Conservation (phyloP, 2,329 filamentous ascomycete genomes). For the Ophiosphaerella narmari region DNA sequence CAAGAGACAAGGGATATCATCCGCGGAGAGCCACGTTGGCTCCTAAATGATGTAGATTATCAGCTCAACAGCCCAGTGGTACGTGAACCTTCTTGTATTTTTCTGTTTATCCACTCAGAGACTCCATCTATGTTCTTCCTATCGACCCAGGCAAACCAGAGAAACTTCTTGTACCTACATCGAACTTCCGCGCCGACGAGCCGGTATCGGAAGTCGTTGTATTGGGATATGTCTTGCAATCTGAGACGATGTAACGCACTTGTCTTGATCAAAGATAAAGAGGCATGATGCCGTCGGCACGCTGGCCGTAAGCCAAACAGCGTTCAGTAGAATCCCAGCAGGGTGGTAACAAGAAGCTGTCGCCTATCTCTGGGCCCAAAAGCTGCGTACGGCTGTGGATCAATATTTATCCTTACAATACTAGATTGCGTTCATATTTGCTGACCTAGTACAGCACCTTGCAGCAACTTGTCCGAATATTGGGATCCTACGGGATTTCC, state of each 20-base stretch:
- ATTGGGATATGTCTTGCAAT: conserved; percentile 17
- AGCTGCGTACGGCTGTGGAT: conserved; percentile 26
- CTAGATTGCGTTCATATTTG: conserved; percentile 32
- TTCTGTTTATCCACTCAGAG: conserved; percentile 24
- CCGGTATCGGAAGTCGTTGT: conserved; percentile 34
- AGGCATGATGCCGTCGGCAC: conserved; percentile 32
- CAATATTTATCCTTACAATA: conserved; percentile 29
- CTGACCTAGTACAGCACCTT: conserved; percentile 55
- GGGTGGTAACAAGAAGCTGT: neutral
- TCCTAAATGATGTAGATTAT: conserved; percentile 78
- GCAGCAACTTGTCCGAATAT: conserved; percentile 61
- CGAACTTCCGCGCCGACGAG: conserved; percentile 7
- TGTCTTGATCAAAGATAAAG: conserved; percentile 36
- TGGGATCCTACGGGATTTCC: conserved; percentile 60
- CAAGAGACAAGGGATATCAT: conserved; percentile 69
- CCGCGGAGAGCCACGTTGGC: conserved; percentile 65
- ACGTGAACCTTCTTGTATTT: conserved; percentile 35
- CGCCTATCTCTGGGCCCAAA: conserved; percentile 14
- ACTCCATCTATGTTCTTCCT: conserved; percentile 25
- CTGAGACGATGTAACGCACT: conserved; percentile 26
- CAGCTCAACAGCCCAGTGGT: conserved; percentile 72
- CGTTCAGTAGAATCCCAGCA: conserved; percentile 7
- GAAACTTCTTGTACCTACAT: conserved; percentile 13
- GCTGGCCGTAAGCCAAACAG: conserved; percentile 28
- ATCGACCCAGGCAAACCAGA: conserved; percentile 14